Evolutionary conservation across 2,329 filamentous ascomycete genomes (phyloP).

Genomic region (Simplicillium aogashimaense): DNA sequence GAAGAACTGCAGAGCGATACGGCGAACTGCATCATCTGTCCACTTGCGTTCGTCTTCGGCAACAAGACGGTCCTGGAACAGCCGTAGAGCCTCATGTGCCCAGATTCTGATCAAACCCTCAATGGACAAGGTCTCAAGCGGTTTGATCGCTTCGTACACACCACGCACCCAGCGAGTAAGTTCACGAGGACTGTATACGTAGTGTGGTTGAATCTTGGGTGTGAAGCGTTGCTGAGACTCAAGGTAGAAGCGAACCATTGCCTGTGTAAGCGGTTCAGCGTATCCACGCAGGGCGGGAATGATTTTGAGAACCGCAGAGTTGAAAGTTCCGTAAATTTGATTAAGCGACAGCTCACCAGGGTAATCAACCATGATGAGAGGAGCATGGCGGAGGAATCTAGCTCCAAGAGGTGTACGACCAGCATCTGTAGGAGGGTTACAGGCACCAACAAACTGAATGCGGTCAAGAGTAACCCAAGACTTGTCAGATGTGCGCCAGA

Average conservation of each 20-base stretch:
- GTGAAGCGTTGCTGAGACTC: constrained; percentile 94
- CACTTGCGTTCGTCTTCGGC: constrained; percentile 88
- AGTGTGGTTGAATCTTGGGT: constrained; percentile 93
- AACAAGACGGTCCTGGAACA: constrained; percentile 96
- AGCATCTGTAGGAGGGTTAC: constrained; percentile 95
- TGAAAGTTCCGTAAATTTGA: constrained; percentile 99
- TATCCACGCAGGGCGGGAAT: constrained; percentile 92
- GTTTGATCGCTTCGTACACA: constrained; percentile 92
- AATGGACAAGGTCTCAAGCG: constrained; percentile 75
- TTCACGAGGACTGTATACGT: constrained; percentile 98
- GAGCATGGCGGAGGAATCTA: constrained; percentile 89
- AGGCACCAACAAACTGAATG: constrained; percentile 97
- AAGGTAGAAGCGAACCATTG: constrained; percentile 95
- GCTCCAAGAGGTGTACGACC: constrained; percentile 90
- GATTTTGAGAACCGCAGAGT: constrained; percentile 90
- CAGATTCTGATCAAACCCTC: constrained; percentile 94
- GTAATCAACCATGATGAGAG: constrained; percentile 99
- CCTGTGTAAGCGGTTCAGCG: constrained; percentile 83
- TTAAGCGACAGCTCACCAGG: constrained; percentile 88
- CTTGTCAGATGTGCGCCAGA: constrained; percentile 97
- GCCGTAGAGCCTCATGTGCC: constrained; percentile 90
- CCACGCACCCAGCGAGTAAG: constrained; percentile 95
- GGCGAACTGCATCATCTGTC: constrained; percentile 81
- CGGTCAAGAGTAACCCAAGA: constrained; percentile 96
- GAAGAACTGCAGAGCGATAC: constrained; percentile 85